These are phyloP conservation scores for Sequoiadendron giganteum DNA, from an alignment of 75 land plant species.

Conservation along the genomic window DNA sequence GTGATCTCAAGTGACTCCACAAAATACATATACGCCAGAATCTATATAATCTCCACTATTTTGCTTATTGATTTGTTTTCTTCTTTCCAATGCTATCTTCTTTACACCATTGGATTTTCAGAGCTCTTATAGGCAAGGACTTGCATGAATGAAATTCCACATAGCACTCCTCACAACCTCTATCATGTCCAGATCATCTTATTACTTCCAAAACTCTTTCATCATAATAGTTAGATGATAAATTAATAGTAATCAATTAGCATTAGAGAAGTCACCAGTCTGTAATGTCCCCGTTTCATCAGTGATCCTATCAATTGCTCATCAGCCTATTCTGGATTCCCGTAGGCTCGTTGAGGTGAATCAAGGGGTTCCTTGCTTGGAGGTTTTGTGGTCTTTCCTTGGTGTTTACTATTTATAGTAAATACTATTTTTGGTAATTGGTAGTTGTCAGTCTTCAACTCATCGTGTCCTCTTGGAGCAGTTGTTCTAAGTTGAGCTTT, in stretches of 20 bases:
- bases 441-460: too few relatives aligned
- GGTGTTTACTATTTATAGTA: too few relatives aligned
- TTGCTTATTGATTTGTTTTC: background rate
- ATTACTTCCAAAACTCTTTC: background rate
- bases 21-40: background rate
- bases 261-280: background rate
- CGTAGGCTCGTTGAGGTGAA: too few relatives aligned
- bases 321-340: too few relatives aligned
- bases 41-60: background rate
- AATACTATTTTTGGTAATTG: too few relatives aligned
- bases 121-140: background rate
- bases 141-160: background rate
- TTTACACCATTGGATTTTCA: background rate
- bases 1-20: background rate
- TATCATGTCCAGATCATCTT: background rate
- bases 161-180: background rate
- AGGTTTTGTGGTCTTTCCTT: too few relatives aligned
- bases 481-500: too few relatives aligned
- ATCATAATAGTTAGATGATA: background rate
- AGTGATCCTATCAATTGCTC: too few relatives aligned
- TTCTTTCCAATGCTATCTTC: background rate
- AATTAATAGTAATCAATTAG: background rate
- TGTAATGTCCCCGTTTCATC: too few relatives aligned
- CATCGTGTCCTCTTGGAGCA: too few relatives aligned
- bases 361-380: too few relatives aligned